Percentiles rank a stretch among this genome's conserved stretches.
phyloP scores from a whole-genome alignment of 139 green algal species.

The Chlorella sp. region DNA sequence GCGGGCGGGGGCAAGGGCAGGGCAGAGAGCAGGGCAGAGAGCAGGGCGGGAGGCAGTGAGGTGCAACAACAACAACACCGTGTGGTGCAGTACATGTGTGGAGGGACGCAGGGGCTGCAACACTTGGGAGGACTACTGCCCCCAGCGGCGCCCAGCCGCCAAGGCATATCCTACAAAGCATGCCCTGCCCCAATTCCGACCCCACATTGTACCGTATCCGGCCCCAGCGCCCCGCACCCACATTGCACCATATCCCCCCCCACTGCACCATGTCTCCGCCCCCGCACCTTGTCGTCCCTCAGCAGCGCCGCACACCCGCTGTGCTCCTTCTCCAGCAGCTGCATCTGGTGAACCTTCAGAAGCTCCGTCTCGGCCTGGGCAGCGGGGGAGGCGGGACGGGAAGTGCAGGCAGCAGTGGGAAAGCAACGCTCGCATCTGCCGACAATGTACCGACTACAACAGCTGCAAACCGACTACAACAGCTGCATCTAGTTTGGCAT shows the following conservation, averaged over 20 bases:
- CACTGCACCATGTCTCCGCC: background rate
- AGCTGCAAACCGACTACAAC: too few relatives aligned
- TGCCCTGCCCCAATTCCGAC: background rate
- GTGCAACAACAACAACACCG: background rate
- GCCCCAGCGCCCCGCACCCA: background rate
- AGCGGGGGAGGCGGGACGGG: background rate
- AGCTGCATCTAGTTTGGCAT: too few relatives aligned
- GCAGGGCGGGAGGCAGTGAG: background rate
- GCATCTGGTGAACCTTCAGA: constrained; percentile 83
- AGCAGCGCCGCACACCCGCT: constrained; percentile 89
- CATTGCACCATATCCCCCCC: background rate
- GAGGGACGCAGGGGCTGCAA: too few relatives aligned
- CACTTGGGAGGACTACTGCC: too few relatives aligned
- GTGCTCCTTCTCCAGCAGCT: constrained; percentile 97
- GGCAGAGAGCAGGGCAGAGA: background rate
- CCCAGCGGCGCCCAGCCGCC: too few relatives aligned
- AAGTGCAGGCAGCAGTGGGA: background rate
- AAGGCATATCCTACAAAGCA: too few relatives aligned
- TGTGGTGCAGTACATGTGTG: too few relatives aligned
- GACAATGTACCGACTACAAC: too few relatives aligned
- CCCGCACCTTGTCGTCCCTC: constrained; percentile 91
- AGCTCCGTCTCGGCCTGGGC: constrained; percentile 88
- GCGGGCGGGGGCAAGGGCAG: background rate
- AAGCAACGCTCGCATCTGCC: too few relatives aligned
- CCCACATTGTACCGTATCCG: background rate